Evolutionary conservation across 352 stramenopile genomes (phyloP).

Genomic region (Pythium monospermum): DNA sequence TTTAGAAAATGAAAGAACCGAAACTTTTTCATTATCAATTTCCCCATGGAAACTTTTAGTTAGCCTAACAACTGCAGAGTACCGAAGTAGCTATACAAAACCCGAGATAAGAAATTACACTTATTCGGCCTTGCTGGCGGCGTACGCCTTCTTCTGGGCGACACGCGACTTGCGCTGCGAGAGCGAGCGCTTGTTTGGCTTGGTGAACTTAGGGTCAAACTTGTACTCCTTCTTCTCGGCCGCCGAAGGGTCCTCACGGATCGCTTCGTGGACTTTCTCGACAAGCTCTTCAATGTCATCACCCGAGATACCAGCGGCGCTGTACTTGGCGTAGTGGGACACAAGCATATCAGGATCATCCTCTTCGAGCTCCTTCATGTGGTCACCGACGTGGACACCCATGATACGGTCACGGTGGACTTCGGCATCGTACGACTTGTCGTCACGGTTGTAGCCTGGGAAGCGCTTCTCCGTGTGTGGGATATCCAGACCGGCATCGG

Average conservation of each 20-base stretch:
- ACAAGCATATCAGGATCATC: slow-evolving; percentile 98
- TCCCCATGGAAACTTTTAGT: too few species aligned
- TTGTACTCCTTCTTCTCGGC: slow-evolving; percentile 90
- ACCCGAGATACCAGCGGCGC: slow-evolving; percentile 88
- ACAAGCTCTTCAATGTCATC: slow-evolving; percentile 92
- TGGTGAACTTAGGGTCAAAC: slow-evolving; percentile 95
- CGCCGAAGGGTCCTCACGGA: slow-evolving; percentile 94
- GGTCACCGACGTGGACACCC: slow-evolving; percentile 96
- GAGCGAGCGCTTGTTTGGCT: slow-evolving; percentile 89
- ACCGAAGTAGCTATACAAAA: too few species aligned
- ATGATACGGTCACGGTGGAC: slow-evolving; percentile 98
- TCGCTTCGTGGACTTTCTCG: slow-evolving; percentile 95
- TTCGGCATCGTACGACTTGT: slow-evolving; percentile 98
- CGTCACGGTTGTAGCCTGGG: slow-evolving; percentile 97
- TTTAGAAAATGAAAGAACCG: too few species aligned
- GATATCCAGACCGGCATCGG: slow-evolving; percentile 98
- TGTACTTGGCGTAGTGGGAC: slow-evolving; percentile 95
- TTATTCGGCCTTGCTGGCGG: slow-evolving; percentile 32
- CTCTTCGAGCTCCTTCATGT: slow-evolving; percentile 99
- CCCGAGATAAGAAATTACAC: slow-evolving; percentile 7
- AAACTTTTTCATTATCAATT: too few species aligned
- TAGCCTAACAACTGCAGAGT: too few species aligned
- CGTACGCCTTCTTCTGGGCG: slow-evolving; percentile 96
- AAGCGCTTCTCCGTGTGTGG: slow-evolving; percentile 99
- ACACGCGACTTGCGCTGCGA: slow-evolving; percentile 94